Evolutionary conservation across 2,329 filamentous ascomycete genomes (phyloP), one percentile per base, ranked within the genome.

Genomic region (Aspergillus nomiae): DNA sequence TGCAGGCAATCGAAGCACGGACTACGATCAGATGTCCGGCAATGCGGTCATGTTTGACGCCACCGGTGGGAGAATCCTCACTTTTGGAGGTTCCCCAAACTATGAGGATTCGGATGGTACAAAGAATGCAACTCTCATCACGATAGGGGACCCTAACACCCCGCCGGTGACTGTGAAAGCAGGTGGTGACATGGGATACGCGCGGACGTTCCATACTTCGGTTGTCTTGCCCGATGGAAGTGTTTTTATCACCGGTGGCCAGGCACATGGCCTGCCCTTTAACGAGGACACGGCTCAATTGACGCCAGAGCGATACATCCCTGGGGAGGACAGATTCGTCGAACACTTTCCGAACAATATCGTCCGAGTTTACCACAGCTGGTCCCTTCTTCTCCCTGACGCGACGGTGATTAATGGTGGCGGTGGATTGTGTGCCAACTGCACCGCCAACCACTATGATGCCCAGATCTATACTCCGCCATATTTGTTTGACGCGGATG

Each of bases 401-500:
- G 84, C 73, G 1, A 82, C 78, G 4, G 81, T 86, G n/a, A 76
- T 84, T 61, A 80, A 71, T n/a, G 83, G 78, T 14, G 84, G 84
- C n/a, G 83, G 84, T 8, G 84, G 84, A 3, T 77, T 87, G 16
- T 87, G 85, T 59, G 78, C 76, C 14, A n/a, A 77, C 73, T 80
- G 77, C 63, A 72, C 69, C 8, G 74, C 76, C n/a, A 82, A 87
- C 58, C 85, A 87, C 61, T 77, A 77, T 43, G 82, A 87, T 65
- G 83, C 73, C 7, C 81, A 87, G 71, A 81, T 87, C 56, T 87
- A 82, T 70, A 77, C 77, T 9, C 86, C 85, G 0, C 80, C 82
- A 0, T 87, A 87, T 64, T 81, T 87, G 0, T 83, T 85, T 66
- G 81, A 80, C 62, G 57, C 16, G 21, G 24, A 61, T 36, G 59